A percentile compares a stretch with the other conserved stretches of the same genome.
Evolutionary conservation across 2,329 filamentous ascomycete genomes (phyloP).

Genomic region (Talaromyces verruculosus): DNA sequence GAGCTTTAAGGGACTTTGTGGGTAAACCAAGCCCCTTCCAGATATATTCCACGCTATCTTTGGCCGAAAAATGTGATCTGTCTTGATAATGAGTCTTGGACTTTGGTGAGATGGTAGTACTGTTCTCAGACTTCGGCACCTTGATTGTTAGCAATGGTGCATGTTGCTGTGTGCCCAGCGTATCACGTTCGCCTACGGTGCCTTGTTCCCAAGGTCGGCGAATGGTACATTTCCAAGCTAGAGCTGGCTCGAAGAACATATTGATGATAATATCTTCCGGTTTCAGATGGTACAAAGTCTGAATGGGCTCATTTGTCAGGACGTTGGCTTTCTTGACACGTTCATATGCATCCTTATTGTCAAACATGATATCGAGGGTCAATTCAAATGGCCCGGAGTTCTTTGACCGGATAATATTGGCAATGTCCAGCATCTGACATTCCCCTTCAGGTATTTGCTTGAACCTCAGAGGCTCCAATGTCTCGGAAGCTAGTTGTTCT

Average conservation of each 20-base stretch:
- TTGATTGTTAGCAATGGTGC: slow-evolving; percentile 1
- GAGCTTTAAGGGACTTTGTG: slow-evolving; percentile 15
- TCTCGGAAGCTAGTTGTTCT: background rate
- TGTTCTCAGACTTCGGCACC: background rate
- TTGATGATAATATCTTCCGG: slow-evolving; percentile 28
- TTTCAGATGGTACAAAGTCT: background rate
- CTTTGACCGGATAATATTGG: slow-evolving; percentile 9
- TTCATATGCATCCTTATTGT: background rate
- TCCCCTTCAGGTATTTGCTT: background rate
- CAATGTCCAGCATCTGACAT: slow-evolving; percentile 22
- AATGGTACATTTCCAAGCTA: slow-evolving; percentile 12
- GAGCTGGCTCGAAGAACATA: slow-evolving; percentile 9
- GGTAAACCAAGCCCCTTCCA: slow-evolving; percentile 27
- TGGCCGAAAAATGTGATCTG: background rate
- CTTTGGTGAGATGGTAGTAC: background rate
- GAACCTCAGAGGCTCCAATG: background rate
- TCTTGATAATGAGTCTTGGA: background rate
- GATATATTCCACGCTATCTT: slow-evolving; percentile 22
- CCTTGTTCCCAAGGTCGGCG: slow-evolving; percentile 1
- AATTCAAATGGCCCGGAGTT: slow-evolving; percentile 10
- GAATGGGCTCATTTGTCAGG: slow-evolving; percentile 1
- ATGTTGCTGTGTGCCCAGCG: slow-evolving; percentile 10
- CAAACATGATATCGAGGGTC: slow-evolving; percentile 15
- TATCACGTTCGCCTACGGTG: slow-evolving; percentile 2
- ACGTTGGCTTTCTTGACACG: background rate